Evolutionary conservation across 2,329 filamentous ascomycete species (phyloP).

Genomic region (Stagonosporopsis cucurbitacearum): DNA sequence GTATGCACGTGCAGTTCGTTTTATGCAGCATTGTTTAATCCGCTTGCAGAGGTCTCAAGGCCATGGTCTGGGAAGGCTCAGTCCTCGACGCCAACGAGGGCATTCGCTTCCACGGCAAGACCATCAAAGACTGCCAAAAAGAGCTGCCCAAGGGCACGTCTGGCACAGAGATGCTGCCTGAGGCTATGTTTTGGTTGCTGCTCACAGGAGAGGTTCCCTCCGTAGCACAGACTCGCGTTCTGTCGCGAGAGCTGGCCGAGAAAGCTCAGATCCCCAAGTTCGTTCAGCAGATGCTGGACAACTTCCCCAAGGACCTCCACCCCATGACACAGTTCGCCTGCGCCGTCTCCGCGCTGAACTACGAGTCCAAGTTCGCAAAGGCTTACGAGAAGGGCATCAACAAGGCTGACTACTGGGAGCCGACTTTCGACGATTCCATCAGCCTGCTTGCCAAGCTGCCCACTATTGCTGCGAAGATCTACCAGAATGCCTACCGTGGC

Average conservation of each 20-base stretch:
- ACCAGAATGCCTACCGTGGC: conserved; percentile 83
- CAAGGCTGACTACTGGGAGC: conserved; percentile 99
- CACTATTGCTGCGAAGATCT: conserved; percentile 95
- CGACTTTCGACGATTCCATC: conserved; percentile 94
- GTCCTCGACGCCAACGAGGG: conserved; percentile 96
- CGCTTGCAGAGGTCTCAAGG: conserved; percentile 74
- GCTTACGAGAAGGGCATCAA: conserved; percentile 88
- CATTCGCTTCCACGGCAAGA: conserved; percentile 96
- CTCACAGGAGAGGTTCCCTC: conserved; percentile 91
- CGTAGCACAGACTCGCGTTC: conserved; percentile 76
- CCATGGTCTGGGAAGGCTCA: conserved; percentile 98
- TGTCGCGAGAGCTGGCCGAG: conserved; percentile 87
- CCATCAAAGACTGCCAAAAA: conserved; percentile 96
- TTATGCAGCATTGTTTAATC: background rate
- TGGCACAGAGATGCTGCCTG: conserved; percentile 95
- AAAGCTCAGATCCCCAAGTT: conserved; percentile 83
- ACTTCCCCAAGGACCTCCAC: conserved; percentile 88
- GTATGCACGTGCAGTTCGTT: conserved; percentile 40
- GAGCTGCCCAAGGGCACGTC: conserved; percentile 90
- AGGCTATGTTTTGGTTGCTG: conserved; percentile 99
- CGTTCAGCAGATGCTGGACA: conserved; percentile 85
- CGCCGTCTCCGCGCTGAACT: conserved; percentile 93
- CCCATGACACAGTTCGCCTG: conserved; percentile 99
- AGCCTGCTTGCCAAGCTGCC: conserved; percentile 94
- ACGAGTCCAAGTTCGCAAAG: conserved; percentile 91